phyloP scores from a whole-genome alignment of 2,329 filamentous ascomycete genomes.

The Berkeleyomyces rouxiae region DNA sequence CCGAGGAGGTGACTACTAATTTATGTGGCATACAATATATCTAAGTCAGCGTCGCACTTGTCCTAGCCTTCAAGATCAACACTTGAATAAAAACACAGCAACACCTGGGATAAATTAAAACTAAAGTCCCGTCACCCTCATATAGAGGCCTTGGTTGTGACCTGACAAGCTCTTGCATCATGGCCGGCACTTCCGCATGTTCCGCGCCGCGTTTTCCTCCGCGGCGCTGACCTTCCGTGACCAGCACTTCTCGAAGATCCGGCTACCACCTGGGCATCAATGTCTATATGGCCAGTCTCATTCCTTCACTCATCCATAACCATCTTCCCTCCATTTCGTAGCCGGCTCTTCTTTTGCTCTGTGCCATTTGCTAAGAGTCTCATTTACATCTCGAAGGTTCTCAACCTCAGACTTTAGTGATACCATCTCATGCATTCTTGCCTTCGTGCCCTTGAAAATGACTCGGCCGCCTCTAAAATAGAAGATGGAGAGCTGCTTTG shows the following conservation, averaged over 20 bases:
- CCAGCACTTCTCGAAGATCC: neutral
- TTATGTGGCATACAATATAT: neutral
- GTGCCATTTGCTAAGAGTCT: too few species aligned
- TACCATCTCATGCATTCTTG: neutral
- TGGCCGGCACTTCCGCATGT: neutral
- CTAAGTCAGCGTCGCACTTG: neutral
- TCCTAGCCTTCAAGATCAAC: neutral
- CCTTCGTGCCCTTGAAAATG: neutral
- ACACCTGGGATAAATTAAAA: neutral
- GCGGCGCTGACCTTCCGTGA: neutral
- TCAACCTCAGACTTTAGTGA: neutral
- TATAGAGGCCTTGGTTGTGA: neutral
- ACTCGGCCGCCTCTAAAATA: neutral
- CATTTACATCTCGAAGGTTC: too few species aligned
- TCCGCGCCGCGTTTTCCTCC: neutral
- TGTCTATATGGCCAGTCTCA: neutral
- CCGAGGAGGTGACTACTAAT: neutral
- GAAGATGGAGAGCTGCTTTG: neutral
- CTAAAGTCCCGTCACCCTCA: neutral
- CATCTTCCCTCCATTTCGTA: neutral
- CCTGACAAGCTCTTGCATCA: neutral
- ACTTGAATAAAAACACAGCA: neutral
- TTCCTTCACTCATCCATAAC: neutral
- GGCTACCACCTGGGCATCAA: too few species aligned
- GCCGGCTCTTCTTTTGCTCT: neutral